Evolutionary conservation across 345 rosid genomes (phyloP).

Genomic region (Populus nigra): DNA sequence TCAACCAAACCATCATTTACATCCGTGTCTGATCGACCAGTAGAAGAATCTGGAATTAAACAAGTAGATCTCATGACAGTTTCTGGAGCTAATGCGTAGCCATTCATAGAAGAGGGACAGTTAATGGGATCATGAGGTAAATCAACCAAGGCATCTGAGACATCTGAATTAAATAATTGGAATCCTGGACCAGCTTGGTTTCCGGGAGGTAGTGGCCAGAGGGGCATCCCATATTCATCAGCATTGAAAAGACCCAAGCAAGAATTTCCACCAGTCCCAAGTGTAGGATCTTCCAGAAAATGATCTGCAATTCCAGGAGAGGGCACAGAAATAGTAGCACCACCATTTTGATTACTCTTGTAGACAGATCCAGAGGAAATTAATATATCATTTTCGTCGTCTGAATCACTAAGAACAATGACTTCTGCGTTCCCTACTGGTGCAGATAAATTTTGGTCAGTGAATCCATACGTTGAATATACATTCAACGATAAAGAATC

Average conservation of each 20-base stretch:
- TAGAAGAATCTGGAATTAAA: conserved; percentile 49
- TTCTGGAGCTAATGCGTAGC: conserved; percentile 59
- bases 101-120: conserved; percentile 59
- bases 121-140: conserved; percentile 50
- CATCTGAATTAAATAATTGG: conserved; percentile 69
- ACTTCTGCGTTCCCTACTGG: conserved; percentile 59
- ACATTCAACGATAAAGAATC: conserved; percentile 71
- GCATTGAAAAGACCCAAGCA: conserved; percentile 60
- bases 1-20: conserved; percentile 70
- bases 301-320: conserved; percentile 54
- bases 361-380: conserved; percentile 51
- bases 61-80: conserved; percentile 42
- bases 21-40: conserved; percentile 47
- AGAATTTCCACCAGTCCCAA: conserved; percentile 50
- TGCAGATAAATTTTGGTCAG: conserved; percentile 47
- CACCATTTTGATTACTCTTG: conserved; percentile 50
- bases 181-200: conserved; percentile 64
- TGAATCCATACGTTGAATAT: conserved; percentile 50
- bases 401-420: conserved; percentile 90
- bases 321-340: conserved; percentile 55
- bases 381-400: conserved; percentile 66
- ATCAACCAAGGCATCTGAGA: conserved; percentile 56
- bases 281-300: conserved; percentile 56
- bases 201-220: conserved; percentile 74
- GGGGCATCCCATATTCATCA: conserved; percentile 63